phyloP scores from a whole-genome alignment of 345 rosid species.

The Melaleuca quinquenervia region DNA sequence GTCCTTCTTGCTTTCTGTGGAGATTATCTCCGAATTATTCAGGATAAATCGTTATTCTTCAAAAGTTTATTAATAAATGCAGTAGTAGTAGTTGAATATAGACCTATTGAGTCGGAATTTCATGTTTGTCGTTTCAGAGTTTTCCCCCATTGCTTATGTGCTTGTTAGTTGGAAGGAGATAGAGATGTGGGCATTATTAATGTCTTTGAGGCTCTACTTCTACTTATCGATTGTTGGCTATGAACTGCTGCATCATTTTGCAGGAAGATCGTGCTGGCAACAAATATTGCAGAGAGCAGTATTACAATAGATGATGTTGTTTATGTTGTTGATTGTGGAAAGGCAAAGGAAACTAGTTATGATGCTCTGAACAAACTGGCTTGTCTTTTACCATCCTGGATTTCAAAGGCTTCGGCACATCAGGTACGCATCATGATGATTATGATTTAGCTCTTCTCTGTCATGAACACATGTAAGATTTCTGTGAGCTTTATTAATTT shows the following conservation, averaged over 20 bases:
- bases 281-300: conserved; percentile 98
- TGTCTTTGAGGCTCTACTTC: background rate
- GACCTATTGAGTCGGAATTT: background rate
- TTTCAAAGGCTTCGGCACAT: conserved; percentile 89
- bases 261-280: conserved; percentile 91
- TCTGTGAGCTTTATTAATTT: background rate
- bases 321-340: conserved; percentile 92
- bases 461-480: background rate
- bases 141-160: background rate
- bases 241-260: background rate
- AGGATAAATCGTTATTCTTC: background rate
- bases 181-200: background rate
- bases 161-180: background rate
- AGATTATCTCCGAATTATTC: background rate
- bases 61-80: background rate
- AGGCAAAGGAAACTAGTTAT: conserved; percentile 95
- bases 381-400: conserved; percentile 92
- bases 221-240: background rate
- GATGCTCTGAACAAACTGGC: conserved; percentile 97
- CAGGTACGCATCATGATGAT: conserved; percentile 42
- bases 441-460: background rate
- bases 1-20: background rate
- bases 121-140: background rate
- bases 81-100: background rate
- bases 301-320: conserved; percentile 96